Evolutionary conservation across 441 rosid genomes (phyloP), one percentile per base, ranked within the genome.

Genomic region (Bruguiera hainesii): DNA sequence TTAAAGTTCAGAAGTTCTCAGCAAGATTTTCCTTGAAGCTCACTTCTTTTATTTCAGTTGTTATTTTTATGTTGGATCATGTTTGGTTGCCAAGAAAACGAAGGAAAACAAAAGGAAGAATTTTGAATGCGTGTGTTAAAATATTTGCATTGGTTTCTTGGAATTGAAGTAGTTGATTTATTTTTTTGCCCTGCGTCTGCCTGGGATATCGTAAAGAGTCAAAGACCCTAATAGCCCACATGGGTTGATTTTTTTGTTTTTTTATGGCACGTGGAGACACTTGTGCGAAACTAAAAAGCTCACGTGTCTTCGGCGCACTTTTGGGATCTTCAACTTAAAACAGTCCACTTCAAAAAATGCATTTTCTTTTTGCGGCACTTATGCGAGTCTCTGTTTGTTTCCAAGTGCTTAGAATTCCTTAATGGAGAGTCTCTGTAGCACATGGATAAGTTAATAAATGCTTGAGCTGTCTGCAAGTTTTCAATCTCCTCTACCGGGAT

Each of bases 281-380:
- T 13, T 39, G 48, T 13, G 48, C 3, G 48, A 39, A 39, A 39
- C 48, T 13, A 49, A 68, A 67, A 39, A 75, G 69, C 48, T 80
- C 93, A 83, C 76, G 90, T 85, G 87, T 67, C 42, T 30, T 35
- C n/a, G 67, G 85, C 91, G 89, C 71, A 39, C 75, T 84, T 81
- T 73, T 63, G 74, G 96, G 95, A 89, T 84, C 96, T 80, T 73
- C 56, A 73, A 76, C 82, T 78, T 64, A 65, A 6, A 72, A 75
- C 57, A 52, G 63, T 77, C 71, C 79, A 13, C 63, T 71, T 68
- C 74, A 67, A 39, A 39, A 39, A 39, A 39, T 66, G 71, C 58
- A 48, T 62, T 4, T 61, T 16, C 48, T 15, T 55, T 71, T 56
- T 6, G 26, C 8, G 0, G 15, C 2, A 28, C 26, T 0, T 53